Evolutionary conservation across 2,329 filamentous ascomycete species (phyloP).

Genomic region (Fusarium tjaetaba): DNA sequence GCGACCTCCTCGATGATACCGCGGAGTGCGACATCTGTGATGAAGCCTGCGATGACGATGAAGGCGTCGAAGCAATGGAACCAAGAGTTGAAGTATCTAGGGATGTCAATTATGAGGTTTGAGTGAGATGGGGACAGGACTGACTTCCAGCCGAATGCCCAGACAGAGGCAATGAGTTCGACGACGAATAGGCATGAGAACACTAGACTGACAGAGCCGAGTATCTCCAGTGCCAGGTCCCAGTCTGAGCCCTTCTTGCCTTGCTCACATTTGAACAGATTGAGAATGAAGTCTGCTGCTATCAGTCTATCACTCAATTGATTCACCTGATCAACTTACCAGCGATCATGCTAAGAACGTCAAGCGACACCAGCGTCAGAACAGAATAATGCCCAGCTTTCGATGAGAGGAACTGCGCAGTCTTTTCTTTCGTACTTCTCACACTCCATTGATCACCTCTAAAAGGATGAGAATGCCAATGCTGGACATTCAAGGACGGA

Average conservation of each 20-base stretch:
- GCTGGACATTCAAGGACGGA: slow-evolving; percentile 4
- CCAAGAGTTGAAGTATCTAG: slow-evolving; percentile 17
- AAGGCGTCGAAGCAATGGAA: slow-evolving; percentile 13
- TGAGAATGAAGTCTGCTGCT: not conserved
- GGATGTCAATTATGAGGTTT: rapidly evolving
- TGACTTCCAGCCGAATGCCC: slow-evolving; percentile 17
- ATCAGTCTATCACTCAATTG: rapidly evolving
- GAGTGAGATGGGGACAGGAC: rapidly evolving
- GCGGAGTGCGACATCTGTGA: not conserved
- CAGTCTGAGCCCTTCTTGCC: not conserved
- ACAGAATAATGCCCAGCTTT: slow-evolving; percentile 11
- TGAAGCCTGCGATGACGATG: slow-evolving; percentile 9
- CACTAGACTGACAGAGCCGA: not conserved
- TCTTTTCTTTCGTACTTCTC: not conserved
- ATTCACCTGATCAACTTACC: not conserved
- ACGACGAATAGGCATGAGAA: slow-evolving; percentile 13
- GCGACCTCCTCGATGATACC: slow-evolving; percentile 13
- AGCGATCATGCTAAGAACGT: slow-evolving; percentile 21
- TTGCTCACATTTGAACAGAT: slow-evolving; percentile 10
- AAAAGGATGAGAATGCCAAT: slow-evolving; percentile 13
- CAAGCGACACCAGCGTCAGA: not conserved
- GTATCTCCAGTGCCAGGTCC: not conserved
- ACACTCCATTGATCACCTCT: not conserved
- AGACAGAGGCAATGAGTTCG: not conserved
- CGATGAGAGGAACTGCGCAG: not conserved